A percentile compares a stretch with the other conserved stretches of the same genome.
phyloP scores from a whole-genome alignment of 192 early-diverging fungal genomes.

The Coemansia sp. region DNA sequence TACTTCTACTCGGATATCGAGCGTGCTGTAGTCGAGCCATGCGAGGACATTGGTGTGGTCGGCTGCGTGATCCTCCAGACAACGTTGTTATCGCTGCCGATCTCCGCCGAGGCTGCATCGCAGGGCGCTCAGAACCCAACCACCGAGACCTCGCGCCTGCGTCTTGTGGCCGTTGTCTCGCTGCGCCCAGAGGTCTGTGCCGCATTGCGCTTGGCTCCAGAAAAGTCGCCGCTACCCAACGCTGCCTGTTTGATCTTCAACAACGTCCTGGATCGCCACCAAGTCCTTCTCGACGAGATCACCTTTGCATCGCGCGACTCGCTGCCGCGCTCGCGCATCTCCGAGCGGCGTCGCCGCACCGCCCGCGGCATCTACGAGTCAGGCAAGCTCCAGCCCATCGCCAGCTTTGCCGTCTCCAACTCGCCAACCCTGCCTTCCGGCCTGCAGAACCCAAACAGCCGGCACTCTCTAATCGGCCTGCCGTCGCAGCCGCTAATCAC shows the following conservation, averaged over 20 bases:
- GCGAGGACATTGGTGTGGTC: conserved; percentile 38
- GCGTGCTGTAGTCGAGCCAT: conserved; percentile 60
- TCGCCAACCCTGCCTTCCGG: conserved; percentile 19
- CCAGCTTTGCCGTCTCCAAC: conserved; percentile 23
- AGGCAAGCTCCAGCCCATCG: conserved; percentile 32
- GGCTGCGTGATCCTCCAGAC: conserved; percentile 40
- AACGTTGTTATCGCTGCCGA: conserved; percentile 8
- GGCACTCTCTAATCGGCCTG: conserved; percentile 22
- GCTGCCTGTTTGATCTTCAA: conserved; percentile 57
- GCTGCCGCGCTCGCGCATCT: conserved; percentile 58
- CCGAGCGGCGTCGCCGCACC: conserved; percentile 49
- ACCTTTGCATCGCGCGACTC: conserved; percentile 53
- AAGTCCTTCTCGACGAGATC: conserved; percentile 65
- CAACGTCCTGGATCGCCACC: conserved; percentile 64
- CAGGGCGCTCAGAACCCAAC: neutral
- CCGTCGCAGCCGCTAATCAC: no score
- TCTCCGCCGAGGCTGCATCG: no score
- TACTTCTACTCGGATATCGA: conserved; percentile 75
- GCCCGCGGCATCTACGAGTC: conserved; percentile 39
- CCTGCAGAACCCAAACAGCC: conserved; percentile 18
- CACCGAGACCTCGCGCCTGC: conserved; percentile 6
- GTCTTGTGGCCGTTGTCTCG: conserved; percentile 32
- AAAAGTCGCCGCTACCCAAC: conserved; percentile 42
- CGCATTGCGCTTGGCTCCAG: conserved; percentile 20
- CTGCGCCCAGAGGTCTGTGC: no score